Base-by-base conservation (phyloP, 2,329 filamentous ascomycete species). In the Colletotrichum noveboracense region DNA sequence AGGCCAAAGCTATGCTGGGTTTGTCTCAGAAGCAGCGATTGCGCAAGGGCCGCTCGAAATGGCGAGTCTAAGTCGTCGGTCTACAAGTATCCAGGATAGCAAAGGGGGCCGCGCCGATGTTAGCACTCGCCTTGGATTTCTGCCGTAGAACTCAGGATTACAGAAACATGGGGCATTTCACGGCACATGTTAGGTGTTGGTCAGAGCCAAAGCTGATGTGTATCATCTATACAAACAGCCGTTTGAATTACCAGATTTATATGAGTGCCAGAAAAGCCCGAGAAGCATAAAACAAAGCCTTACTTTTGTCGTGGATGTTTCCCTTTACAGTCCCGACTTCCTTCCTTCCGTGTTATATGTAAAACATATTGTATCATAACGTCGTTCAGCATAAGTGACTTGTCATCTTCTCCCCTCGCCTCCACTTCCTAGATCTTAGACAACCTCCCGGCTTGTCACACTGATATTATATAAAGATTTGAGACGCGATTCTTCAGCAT, bases 351-450 rank as follows among this genome's bases (percentile, higher is more conserved):
- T 58, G 70, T 70, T 69, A 65, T 75, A 58, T 67, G 18, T 67
- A 75, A 43, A 73, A 21, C 43, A 69, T 30, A 55, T 43, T 21
- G 36, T 36, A 61, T 75, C 73, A 64, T 75, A 65, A 75, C 34
- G 48, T 75, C 73, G 34, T 75, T 64, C 58, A 60, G 28, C 32
- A 68, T 58, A 24, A 24, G 38, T 62, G 55, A 30, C 28, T 12
- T 13, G 60, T 52, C 58, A n/a, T n/a, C 16, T 21, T 16, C 7
- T 10, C 6, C 36, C 9, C 10, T 12, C 18, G 7, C 43, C 18
- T 12, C 28, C 13, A 12, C 32, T 55, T 36, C 14, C 12, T 32
- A 62, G 38, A 61, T 32, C 32, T n/a, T 6, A 36, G 10, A 48
- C 26, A 36, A 6, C n/a, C 58, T 32, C 24, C 18, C 55, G 26